These are phyloP conservation scores for Aspergillus tubingensis DNA, from an alignment of 2,329 filamentous ascomycete species.

Conservation along the genomic window DNA sequence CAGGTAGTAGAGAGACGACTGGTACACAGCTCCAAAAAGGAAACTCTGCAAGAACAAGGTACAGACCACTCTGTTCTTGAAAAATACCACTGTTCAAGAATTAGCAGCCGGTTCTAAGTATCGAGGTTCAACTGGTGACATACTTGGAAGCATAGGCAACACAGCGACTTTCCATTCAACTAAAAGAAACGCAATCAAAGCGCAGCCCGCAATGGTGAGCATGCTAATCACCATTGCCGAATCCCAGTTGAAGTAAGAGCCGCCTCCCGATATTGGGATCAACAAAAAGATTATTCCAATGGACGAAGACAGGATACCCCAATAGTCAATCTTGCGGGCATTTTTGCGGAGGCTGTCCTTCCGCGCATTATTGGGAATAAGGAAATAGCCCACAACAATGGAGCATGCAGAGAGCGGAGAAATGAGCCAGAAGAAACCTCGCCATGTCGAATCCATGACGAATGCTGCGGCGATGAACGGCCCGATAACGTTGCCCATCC, in stretches of 20 bases:
- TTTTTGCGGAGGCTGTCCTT: conserved; percentile 52
- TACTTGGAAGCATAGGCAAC: conserved; percentile 60
- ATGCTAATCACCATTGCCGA: conserved; percentile 62
- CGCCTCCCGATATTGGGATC: conserved; percentile 65
- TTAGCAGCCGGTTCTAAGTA: conserved; percentile 9
- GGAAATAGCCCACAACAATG: conserved; percentile 51
- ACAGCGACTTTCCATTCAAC: conserved; percentile 58
- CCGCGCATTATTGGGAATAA: conserved; percentile 55
- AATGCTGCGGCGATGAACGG: conserved; percentile 53
- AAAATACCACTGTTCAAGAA: conserved; percentile 46
- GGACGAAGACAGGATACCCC: conserved; percentile 57
- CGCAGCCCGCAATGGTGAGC: conserved; percentile 54
- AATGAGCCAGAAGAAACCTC: conserved; percentile 54
- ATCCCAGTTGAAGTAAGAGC: conserved; percentile 58
- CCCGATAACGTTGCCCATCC: conserved; percentile 50
- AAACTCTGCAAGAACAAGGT: conserved; percentile 62
- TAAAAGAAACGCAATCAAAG: conserved; percentile 53
- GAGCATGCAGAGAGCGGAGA: conserved; percentile 53
- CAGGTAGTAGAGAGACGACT: conserved; percentile 61
- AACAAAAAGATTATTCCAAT: conserved; percentile 61
- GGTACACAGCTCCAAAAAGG: conserved; percentile 62
- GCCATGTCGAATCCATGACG: conserved; percentile 46
- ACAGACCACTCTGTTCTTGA: conserved; percentile 55
- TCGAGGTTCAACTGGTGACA: conserved; percentile 3
- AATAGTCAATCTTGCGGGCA: conserved; percentile 60